phyloP scores from a whole-genome alignment of 192 early-diverging fungal genomes.

The Coemansia sp. region DNA sequence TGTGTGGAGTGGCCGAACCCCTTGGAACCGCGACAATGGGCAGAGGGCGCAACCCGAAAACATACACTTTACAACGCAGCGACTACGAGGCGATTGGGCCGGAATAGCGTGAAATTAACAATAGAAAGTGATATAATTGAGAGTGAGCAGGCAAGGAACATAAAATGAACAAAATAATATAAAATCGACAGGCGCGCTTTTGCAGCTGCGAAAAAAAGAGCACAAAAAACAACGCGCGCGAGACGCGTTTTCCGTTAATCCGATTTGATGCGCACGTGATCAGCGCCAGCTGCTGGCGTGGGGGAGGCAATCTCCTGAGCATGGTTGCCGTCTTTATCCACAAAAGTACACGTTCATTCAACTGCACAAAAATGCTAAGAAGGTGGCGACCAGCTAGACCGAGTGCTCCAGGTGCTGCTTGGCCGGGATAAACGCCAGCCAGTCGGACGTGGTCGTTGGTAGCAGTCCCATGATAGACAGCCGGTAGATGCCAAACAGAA shows the following conservation, averaged over 20 bases:
- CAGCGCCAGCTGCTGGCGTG: background rate
- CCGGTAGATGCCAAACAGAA: constrained; percentile 88
- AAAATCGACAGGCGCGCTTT: background rate
- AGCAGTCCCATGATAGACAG: constrained; percentile 90
- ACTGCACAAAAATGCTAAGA: no score
- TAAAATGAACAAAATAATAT: background rate
- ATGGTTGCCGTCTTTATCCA: no score
- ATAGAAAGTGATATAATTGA: background rate
- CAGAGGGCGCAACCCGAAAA: background rate
- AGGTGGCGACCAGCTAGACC: no score
- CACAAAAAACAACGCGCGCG: background rate
- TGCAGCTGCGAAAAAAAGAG: background rate
- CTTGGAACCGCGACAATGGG: background rate
- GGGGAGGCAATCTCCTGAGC: no score
- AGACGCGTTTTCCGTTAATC: background rate
- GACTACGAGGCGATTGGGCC: background rate
- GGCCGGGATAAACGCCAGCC: constrained; percentile 86
- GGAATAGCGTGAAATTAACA: background rate
- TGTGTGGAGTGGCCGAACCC: background rate
- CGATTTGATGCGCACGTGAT: background rate
- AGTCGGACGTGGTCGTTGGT: constrained; percentile 89
- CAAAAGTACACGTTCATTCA: no score
- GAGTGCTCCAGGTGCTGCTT: constrained; percentile 52
- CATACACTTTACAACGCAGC: background rate
- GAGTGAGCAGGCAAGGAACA: background rate